Evolutionary conservation across 768 basidiomycete genomes (phyloP), one percentile per base, ranked within the genome.

Genomic region (Tulasnella sp.): DNA sequence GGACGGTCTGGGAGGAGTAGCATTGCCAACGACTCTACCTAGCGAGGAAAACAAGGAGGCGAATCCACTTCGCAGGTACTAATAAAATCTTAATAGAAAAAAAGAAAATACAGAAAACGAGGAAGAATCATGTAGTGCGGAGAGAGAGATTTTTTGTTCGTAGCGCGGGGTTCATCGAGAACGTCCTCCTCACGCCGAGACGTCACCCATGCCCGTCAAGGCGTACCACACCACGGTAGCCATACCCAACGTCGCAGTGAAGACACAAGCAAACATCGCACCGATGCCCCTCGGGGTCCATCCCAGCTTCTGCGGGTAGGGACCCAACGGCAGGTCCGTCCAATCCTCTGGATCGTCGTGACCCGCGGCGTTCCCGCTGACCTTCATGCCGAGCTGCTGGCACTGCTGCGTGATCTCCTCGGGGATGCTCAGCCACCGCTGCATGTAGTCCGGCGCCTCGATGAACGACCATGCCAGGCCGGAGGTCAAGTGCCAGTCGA

Each of bases 311-410:
- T 83, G 76, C 64, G 82, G 77, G 77, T 79, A 80, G 69, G 81
- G 79, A 18, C 75, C 79, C 18, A 78, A 28, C 20, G 73, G 28
- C 74, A 48, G n/a, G 82, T 82, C 86, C 42, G 81, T 79, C 80
- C 97, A 88, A 84, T 98, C 93, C 20, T 91, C 86, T 31, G 91
- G 91, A 79, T 83, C 84, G 2, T 89, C 89, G 82, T 90, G 89
- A 0, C 97, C 97, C 18, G 94, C 97, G 0, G 95, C 96, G 85
- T 99, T 99, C 16, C 97, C 97, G 0, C 89, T 90, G 5, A 86
- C 86, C 0, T 91, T 90, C 60, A 89, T 84, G 14, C 90, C 89
- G 58, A 90, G 91, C 37, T 89, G 87, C 2, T 87, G 85, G 85
- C 97, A 99, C 81, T 98, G 93, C 81, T 96, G 91, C 77, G 86